Conservation (phyloP, 1,139 yeast genomes). For the Taphrina confusa region DNA sequence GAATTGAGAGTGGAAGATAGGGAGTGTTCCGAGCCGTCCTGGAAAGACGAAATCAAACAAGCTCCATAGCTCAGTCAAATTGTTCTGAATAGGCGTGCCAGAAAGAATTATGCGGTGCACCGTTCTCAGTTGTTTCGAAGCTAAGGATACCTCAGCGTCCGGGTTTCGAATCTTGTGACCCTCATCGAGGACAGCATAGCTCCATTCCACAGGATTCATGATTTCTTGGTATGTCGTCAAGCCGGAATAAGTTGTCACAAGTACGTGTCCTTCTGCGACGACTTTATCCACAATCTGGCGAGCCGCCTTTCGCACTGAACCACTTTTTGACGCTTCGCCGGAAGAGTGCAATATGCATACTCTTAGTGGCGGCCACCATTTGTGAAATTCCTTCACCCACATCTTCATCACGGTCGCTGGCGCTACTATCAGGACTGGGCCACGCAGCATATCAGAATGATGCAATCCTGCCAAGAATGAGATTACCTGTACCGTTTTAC, state of each 20-base stretch:
- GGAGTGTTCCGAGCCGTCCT: conserved; percentile 88
- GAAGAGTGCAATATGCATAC: conserved; percentile 86
- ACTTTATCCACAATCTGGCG: conserved; percentile 52
- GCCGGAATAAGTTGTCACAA: conserved; percentile 92
- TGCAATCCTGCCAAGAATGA: conserved; percentile 88
- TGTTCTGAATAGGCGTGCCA: conserved; percentile 96
- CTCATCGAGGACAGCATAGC: conserved; percentile 87
- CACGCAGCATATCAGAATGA: conserved; percentile 69
- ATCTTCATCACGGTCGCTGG: conserved; percentile 96
- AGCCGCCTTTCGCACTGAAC: conserved; percentile 48
- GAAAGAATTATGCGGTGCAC: conserved; percentile 81
- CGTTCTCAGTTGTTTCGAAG: conserved; percentile 80
- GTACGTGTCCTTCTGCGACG: conserved; percentile 67
- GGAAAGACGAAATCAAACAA: conserved; percentile 93
- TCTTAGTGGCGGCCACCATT: conserved; percentile 97
- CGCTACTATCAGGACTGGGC: conserved; percentile 84
- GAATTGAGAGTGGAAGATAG: conserved; percentile 90
- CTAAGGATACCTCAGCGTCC: conserved; percentile 79
- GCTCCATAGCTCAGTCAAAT: conserved; percentile 88
- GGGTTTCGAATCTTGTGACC: conserved; percentile 97
- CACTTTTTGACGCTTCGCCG: conserved; percentile 76
- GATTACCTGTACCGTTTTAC: conserved; percentile 89
- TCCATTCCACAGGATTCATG: conserved; percentile 76
- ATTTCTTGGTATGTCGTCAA: conserved; percentile 71
- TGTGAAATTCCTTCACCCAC: conserved; percentile 93